A percentile compares a stretch with the other conserved stretches of the same genome.
These are phyloP conservation scores for Calvatia gigantea DNA, from an alignment of 768 basidiomycete genomes.

Conservation along the genomic window DNA sequence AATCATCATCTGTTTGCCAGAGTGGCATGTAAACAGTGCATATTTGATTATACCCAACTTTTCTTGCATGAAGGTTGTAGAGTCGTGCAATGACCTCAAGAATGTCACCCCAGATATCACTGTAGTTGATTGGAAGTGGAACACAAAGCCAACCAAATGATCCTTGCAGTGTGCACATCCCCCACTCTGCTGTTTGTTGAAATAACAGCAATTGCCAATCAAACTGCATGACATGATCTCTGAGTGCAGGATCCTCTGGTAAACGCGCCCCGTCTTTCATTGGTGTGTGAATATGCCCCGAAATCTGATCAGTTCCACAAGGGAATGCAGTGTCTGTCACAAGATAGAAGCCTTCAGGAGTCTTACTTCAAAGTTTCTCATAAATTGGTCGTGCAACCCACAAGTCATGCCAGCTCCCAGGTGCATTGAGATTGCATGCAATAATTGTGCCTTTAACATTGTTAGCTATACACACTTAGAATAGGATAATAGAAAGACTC, in stretches of 20 bases:
- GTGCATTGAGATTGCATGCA: constrained; percentile 31
- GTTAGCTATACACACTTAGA: constrained; percentile 21
- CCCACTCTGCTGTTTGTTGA: constrained; percentile 51
- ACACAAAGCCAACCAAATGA: constrained; percentile 42
- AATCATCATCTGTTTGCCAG: constrained; percentile 29
- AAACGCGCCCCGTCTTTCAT: constrained; percentile 29
- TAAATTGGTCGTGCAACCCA: constrained; percentile 37
- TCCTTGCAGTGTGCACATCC: constrained; percentile 40
- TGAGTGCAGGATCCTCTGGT: constrained; percentile 16
- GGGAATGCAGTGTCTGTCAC: constrained; percentile 47
- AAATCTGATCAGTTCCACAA: constrained; percentile 25
- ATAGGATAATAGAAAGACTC: no score
- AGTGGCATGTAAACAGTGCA: constrained; percentile 33
- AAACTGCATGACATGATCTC: constrained; percentile 21
- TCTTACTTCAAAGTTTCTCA: constrained; percentile 24
- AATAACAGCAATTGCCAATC: constrained; percentile 40
- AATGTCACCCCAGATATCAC: constrained; percentile 22
- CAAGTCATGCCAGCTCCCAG: constrained; percentile 49
- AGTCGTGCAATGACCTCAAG: constrained; percentile 33
- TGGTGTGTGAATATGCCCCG: constrained; percentile 31
- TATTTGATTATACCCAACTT: constrained; percentile 41
- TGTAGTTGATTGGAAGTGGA: constrained; percentile 33
- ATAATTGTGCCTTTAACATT: constrained; percentile 31
- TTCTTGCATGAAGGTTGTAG: constrained; percentile 28
- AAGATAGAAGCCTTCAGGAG: constrained; percentile 40